Conservation (phyloP, 805 yeast species). For the Suhomyces kilbournensis region DNA sequence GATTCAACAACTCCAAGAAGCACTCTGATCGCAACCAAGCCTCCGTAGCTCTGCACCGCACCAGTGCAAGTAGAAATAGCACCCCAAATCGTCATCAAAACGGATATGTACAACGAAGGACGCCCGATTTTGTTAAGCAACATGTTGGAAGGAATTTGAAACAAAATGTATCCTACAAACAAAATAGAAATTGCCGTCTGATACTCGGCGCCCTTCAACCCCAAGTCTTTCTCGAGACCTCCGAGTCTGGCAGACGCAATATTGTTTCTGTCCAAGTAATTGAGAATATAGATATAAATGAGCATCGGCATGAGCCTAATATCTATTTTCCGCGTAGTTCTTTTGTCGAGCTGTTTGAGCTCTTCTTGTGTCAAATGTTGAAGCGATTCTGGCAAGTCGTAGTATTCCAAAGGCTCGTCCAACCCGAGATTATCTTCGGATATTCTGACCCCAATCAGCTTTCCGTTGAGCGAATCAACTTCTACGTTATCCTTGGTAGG, state of each 20-base stretch:
- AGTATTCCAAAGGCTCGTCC: conserved; percentile 7
- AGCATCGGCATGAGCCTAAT: conserved; percentile 49
- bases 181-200: conserved; percentile 53
- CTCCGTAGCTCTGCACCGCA: conserved; percentile 42
- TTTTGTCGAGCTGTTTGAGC: conserved; percentile 39
- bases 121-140: conserved; percentile 44
- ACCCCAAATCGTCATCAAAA: conserved; percentile 53
- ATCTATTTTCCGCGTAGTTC: conserved; percentile 48
- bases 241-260: conserved; percentile 55
- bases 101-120: conserved; percentile 50
- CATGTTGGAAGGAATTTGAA: conserved; percentile 50
- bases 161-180: conserved; percentile 47
- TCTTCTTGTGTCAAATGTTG: conserved; percentile 37
- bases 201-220: conserved; percentile 41
- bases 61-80: conserved; percentile 46
- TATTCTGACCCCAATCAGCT: neutral
- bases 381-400: conserved; percentile 30
- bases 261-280: conserved; percentile 51
- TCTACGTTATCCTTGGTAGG: neutral
- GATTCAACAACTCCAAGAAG: conserved; percentile 48
- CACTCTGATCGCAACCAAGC: conserved; percentile 45
- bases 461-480: neutral
- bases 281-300: conserved; percentile 49
- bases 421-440: conserved; percentile 3
- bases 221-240: conserved; percentile 44